phyloP scores from a whole-genome alignment of 805 yeast genomes.

The Hanseniaspora meyeri region DNA sequence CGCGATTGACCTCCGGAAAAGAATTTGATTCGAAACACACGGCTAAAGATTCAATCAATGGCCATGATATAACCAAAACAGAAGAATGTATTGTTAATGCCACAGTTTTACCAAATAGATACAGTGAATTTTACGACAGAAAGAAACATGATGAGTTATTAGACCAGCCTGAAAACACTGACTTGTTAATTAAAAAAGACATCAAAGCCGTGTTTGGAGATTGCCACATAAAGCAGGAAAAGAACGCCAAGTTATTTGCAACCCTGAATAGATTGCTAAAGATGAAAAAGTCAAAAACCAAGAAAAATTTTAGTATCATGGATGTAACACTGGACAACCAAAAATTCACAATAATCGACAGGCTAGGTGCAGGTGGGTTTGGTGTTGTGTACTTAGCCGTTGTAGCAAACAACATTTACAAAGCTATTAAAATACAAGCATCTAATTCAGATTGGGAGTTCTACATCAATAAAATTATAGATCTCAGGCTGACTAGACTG shows the following conservation, averaged over 20 bases:
- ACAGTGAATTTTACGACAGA: conserved; percentile 13
- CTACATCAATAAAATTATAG: conserved; percentile 52
- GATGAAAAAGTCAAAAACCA: conserved; percentile 21
- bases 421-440: conserved; percentile 61
- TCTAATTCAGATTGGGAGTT: conserved; percentile 73
- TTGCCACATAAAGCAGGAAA: conserved; percentile 30
- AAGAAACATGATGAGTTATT: conserved; percentile 28
- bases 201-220: conserved; percentile 32
- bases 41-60: too few relatives aligned
- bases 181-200: neutral
- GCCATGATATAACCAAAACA: neutral
- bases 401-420: conserved; percentile 26
- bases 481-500: conserved; percentile 28
- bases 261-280: conserved; percentile 25
- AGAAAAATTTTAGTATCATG: conserved; percentile 26
- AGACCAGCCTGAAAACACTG: conserved; percentile 31
- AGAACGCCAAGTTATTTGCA: conserved; percentile 23
- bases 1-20: neutral
- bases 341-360: conserved; percentile 16
- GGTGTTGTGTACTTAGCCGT: conserved; percentile 58
- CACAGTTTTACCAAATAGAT: neutral
- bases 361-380: conserved; percentile 71
- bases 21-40: neutral
- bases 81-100: neutral
- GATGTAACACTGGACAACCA: conserved; percentile 35